Base-by-base conservation (phyloP, 2,329 filamentous ascomycete genomes). In the Scortechinia acanthostroma region DNA sequence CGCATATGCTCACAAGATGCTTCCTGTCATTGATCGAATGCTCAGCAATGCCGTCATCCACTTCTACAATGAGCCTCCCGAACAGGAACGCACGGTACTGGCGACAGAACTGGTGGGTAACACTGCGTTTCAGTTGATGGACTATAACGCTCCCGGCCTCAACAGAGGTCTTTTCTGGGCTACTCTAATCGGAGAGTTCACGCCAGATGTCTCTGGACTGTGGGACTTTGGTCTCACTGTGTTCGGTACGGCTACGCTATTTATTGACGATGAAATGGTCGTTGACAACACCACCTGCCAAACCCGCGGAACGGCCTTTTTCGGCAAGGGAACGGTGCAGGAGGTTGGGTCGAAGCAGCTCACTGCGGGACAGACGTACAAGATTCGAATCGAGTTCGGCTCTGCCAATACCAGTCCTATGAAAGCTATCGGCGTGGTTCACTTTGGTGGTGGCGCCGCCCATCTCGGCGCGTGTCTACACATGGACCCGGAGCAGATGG, bases 211-310 rank as follows among this genome's bases (percentile, higher is more conserved):
- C 49, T 76, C 77, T 50, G 71, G 71, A 30, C 64, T 71, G 1
- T 86, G 80, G 57, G 79, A 86, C 54, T 75, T 87, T 46, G 76
- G 80, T n/a, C 65, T 84, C 21, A 76, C 78, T 3, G 81, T 86
- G 4, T 74, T 74, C 40, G 83, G 83, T 21, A 81, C 77, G 1
- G 81, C 78, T 15, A 78, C 76, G 51, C 66, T 86, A 10, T 81
- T 74, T 50, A 70, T 86, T 45, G 75, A 86, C 50, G 79, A 67
- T 48, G 64, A 79, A 47, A 62, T 83, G 2, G 66, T 86, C 22
- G 73, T 86, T 16, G 79, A 86, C 61, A 85, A 86, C 53, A 72
- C 74, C 16, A 81, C 78, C 43, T 76, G 79, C 47, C 83, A 86
- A 57, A 66, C 59, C 42, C 71, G 75, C 19, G 80, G 81, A 6